Evolutionary conservation across 768 basidiomycete genomes (phyloP), one percentile per base, ranked within the genome.

Genomic region (Termitomyces sp.): DNA sequence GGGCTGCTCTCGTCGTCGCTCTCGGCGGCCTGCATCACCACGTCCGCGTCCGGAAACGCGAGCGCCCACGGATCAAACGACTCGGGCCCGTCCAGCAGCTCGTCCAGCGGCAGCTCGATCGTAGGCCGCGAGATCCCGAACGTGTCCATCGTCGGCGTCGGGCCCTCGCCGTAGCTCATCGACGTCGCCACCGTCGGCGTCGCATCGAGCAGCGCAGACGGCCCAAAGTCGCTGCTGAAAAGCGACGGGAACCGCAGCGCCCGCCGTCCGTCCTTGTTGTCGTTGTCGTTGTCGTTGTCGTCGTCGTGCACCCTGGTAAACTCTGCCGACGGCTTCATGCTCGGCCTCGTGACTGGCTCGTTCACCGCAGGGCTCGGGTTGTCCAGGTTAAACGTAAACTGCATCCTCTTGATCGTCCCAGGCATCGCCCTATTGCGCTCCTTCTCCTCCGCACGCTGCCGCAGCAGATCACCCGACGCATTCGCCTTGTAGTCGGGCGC

Each of bases 381-480:
- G 73, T 93, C 92, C 66, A 93, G 81, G 66, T 88, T 88, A 73
- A 94, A 94, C 1, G 91, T 94, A 75, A 92, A 94, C 67, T 94
- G 92, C 91, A 93, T 92, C 49, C 91, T 86, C 66, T 91, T 89
- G 75, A 93, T 89, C 54, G 83, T 88, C 14, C 89, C 90, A 6
- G 87, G 86, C 59, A 79, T 77, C 32, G 83, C 80, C 57, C 91
- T 87, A 69, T 79, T 84, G 71, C 88, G 90, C 73, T 94, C 92
- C 71, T 88, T 87, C 71, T 93, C 92, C 20, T 77, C 86, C 0
- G 92, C 92, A 32, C 91, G 89, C 71, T 89, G 89, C 34, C 85
- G 86, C 61, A 94, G 85, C 63, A 92, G 83, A 68, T 92, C 91
- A 3, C 87, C 84, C 45, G 89, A 89, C n/a, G 83, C 84, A 67